Conservation (phyloP, 1,284 basidiomycete genomes). For the Gastroboletus turbinatus region DNA sequence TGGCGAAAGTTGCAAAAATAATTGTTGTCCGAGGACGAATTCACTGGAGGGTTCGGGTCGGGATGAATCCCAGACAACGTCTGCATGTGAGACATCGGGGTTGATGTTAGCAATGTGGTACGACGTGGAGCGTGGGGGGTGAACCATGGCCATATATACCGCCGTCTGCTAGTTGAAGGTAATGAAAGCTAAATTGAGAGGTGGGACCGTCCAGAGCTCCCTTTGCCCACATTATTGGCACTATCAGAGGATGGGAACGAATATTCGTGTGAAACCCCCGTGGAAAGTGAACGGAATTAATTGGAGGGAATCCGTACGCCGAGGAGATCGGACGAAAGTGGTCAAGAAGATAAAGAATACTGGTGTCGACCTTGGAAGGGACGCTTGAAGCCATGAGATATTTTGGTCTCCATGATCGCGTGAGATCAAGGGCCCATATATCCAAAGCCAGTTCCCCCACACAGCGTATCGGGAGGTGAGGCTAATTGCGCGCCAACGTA, state of each 20-base stretch:
- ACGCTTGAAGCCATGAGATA: background rate
- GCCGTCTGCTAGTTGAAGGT: background rate
- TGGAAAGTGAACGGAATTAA: background rate
- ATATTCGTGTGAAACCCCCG: background rate
- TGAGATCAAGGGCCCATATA: background rate
- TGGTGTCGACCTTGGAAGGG: background rate
- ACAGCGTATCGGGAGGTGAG: background rate
- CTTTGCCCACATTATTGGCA: background rate
- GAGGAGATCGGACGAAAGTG: background rate
- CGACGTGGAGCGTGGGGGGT: background rate
- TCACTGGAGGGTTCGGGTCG: too few relatives aligned
- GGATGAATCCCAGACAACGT: background rate
- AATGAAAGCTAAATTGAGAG: background rate
- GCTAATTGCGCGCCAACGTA: background rate
- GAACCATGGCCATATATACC: background rate
- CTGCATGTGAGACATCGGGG: background rate
- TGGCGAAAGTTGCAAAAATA: too few relatives aligned
- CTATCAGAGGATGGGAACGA: background rate
- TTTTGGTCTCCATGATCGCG: too few relatives aligned
- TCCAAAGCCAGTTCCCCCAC: background rate
- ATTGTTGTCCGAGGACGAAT: too few relatives aligned
- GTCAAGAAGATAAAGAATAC: background rate
- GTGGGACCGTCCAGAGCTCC: too few relatives aligned
- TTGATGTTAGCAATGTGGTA: background rate
- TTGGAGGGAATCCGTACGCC: background rate